phyloP scores from a whole-genome alignment of 2,329 filamentous ascomycete genomes.

The Polychaeton citri region DNA sequence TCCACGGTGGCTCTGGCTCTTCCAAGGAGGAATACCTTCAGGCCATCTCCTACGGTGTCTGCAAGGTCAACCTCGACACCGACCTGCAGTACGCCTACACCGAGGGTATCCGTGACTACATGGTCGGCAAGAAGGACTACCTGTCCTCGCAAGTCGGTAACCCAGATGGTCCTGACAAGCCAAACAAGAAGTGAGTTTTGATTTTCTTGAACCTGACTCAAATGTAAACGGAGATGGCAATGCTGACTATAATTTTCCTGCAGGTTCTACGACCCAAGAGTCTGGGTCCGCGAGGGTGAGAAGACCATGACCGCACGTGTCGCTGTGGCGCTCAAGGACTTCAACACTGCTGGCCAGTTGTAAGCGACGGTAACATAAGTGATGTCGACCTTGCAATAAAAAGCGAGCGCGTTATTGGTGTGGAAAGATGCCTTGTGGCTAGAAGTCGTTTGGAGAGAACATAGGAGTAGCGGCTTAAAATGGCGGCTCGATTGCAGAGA shows the following conservation, averaged over 20 bases:
- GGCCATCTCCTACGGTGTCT: constrained; percentile 84
- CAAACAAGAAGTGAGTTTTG: constrained; percentile 71
- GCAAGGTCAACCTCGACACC: constrained; percentile 99
- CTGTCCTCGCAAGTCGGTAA: constrained; percentile 77
- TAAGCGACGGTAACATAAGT: too few relatives aligned
- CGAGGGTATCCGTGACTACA: constrained; percentile 83
- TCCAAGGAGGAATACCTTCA: constrained; percentile 79
- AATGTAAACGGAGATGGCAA: too few relatives aligned
- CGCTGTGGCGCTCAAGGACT: constrained; percentile 71
- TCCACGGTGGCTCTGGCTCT: constrained; percentile 94
- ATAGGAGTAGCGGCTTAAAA: too few relatives aligned
- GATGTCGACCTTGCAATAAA: too few relatives aligned
- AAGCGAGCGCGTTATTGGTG: too few relatives aligned
- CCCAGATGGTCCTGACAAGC: constrained; percentile 91
- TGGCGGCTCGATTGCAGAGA: too few relatives aligned
- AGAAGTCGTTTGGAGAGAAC: too few relatives aligned
- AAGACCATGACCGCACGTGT: constrained; percentile 87
- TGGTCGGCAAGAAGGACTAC: constrained; percentile 92
- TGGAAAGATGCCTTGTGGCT: too few relatives aligned
- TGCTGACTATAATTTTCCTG: constrained; percentile 4
- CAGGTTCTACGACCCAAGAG: constrained; percentile 55
- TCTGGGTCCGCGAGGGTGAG: constrained; percentile 94
- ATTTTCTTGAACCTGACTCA: too few relatives aligned
- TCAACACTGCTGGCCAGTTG: constrained; percentile 70
- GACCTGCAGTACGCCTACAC: constrained; percentile 96